These are phyloP conservation scores for Plenodomus biglobosus DNA, from an alignment of 2,329 filamentous ascomycete genomes.

Conservation along the genomic window DNA sequence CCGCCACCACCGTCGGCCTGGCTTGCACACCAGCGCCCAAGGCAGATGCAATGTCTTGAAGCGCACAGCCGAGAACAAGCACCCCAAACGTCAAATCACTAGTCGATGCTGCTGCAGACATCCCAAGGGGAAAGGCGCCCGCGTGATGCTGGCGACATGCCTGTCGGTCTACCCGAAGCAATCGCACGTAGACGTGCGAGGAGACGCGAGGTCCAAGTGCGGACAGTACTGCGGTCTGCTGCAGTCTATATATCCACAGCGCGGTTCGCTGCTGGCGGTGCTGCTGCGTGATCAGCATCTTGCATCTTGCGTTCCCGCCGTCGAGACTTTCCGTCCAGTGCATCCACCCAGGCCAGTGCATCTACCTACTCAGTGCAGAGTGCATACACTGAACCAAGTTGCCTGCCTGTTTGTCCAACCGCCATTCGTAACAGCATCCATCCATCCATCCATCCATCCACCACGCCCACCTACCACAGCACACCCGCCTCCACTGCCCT, in stretches of 20 bases:
- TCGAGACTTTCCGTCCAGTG: too few species aligned
- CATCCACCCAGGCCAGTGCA: too few species aligned
- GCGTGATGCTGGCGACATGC: constrained; percentile 9
- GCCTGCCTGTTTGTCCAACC: too few species aligned
- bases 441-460: not conserved
- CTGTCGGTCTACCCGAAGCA: constrained; percentile 14
- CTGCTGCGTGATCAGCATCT: not conserved
- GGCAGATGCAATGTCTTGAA: constrained; percentile 1
- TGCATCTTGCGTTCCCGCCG: not conserved
- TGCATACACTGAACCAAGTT: too few species aligned
- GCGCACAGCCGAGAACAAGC: constrained; percentile 11
- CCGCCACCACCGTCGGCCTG: too few species aligned
- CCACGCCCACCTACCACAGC: not conserved
- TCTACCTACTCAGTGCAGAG: too few species aligned
- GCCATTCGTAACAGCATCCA: too few species aligned
- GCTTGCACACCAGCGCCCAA: constrained; percentile 4
- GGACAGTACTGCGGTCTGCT: not conserved
- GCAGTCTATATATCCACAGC: not conserved
- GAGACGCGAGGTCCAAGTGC: not conserved
- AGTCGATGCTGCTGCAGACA: constrained; percentile 6
- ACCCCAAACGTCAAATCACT: constrained; percentile 6
- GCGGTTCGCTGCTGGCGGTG: not conserved
- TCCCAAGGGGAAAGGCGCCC: constrained; percentile 7
- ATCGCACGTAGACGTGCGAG: constrained; percentile 1
- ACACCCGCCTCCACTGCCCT: too few species aligned